These are phyloP conservation scores for Phytopythium kandeliae DNA, from an alignment of 352 stramenopile species.

Conservation along the genomic window DNA sequence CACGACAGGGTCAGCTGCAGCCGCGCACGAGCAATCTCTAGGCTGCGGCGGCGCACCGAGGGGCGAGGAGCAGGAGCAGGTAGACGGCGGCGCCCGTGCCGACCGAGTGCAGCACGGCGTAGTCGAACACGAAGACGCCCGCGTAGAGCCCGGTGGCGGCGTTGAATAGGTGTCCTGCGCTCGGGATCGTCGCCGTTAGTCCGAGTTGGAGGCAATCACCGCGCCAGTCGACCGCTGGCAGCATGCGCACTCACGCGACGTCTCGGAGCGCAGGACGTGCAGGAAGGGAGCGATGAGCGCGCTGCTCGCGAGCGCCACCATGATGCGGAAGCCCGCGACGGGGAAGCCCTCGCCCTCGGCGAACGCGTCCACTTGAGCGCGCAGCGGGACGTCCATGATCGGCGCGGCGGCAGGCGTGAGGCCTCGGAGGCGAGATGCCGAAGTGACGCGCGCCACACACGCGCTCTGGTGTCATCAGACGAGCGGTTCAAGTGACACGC, in stretches of 20 bases:
- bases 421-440: not conserved
- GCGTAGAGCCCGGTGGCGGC: slow-evolving; percentile 48
- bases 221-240: not conserved
- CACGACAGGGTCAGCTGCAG: too few species aligned
- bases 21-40: too few species aligned
- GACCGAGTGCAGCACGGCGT: slow-evolving; percentile 69
- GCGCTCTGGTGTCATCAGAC: not conserved
- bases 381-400: slow-evolving; percentile 41
- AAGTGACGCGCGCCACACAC: slow-evolving; percentile 15
- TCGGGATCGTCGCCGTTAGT: too few species aligned
- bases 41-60: slow-evolving; percentile 34
- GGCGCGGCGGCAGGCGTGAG: not conserved
- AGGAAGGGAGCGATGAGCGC: slow-evolving; percentile 64
- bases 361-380: slow-evolving; percentile 59
- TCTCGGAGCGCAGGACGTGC: slow-evolving; percentile 48
- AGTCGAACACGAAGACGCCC: slow-evolving; percentile 78
- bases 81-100: slow-evolving; percentile 56
- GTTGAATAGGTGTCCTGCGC: slow-evolving; percentile 70
- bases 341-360: slow-evolving; percentile 68
- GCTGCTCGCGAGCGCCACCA: slow-evolving; percentile 61
- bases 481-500: not conserved
- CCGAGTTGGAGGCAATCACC: too few species aligned
- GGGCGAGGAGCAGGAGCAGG: slow-evolving; percentile 54
- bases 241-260: slow-evolving; percentile 35
- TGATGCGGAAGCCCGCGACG: slow-evolving; percentile 71